Base-by-base conservation (phyloP, 371 early-diverging fungal genomes). In the Actinomortierella ambigua region DNA sequence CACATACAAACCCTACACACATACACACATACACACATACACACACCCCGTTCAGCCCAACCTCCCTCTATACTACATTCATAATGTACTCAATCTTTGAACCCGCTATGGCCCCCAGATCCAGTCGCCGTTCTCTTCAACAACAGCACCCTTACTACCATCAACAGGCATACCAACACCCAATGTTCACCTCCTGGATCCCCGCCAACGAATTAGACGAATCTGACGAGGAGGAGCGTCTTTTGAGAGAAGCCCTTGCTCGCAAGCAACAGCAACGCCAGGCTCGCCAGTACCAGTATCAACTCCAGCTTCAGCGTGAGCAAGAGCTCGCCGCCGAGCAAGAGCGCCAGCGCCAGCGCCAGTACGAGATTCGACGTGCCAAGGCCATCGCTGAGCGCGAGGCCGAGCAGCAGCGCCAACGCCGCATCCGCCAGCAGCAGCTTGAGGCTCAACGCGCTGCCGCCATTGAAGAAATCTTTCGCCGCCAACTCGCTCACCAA, bases 181-280 rank as follows among this genome's bases (percentile, higher is more conserved):
- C 27, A 43, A 50, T 27, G 20, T 50, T 43, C 63, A 8, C 39
- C 24, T 34, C 28, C 50, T 29, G 23, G 8, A n/a, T 28, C 60
- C 18, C 46, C 14, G 28, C 40, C 2, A 59, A 64, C 6, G 67
- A 66, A 26, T 53, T 39, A 22, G 57, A 59, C 2, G 49, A 57
- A 4, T 28, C 50, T n/a, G 70, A 69, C 26, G 70, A 69, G 39
- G 70, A 69, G 40, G 70, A 69, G n/a, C 61, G 61, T 17, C 51
- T 69, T 55, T 55, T 69, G 39, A 28, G 60, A 23, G 70, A 64
- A 18, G 70, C 70, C 1, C 65, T 69, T 50, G 65, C 64, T 22
- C 70, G 65, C 46, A 69, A 69, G 55, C 60, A 58, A 13, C 70
- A 69, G 39, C 61, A 69, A 23, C 64, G 59, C 44, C 46, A 53